Percentiles rank a stretch among this genome's conserved stretches.
Conservation (phyloP, 176 grass and related monocot genomes). For the Carex littledalei region DNA sequence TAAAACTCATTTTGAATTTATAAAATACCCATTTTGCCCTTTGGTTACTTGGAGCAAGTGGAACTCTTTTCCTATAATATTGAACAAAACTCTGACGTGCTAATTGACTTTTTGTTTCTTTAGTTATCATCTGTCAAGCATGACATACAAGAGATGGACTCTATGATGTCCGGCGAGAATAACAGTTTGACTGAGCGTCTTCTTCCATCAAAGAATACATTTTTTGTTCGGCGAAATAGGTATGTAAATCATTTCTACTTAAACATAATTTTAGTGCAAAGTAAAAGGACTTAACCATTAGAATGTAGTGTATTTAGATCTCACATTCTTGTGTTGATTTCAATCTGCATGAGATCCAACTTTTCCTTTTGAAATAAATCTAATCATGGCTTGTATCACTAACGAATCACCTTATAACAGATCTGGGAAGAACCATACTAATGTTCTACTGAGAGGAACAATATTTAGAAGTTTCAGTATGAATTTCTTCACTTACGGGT, state of each 20-base stretch:
- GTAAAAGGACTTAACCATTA: background rate
- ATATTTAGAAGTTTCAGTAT: slow-evolving; percentile 81
- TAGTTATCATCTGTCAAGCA: slow-evolving; percentile 83
- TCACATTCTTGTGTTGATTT: background rate
- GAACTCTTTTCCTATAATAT: background rate
- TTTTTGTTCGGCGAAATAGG: slow-evolving; percentile 77
- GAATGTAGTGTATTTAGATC: background rate
- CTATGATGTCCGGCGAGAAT: slow-evolving; percentile 54
- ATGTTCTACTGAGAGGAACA: slow-evolving; percentile 63
- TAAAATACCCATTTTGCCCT: no score
- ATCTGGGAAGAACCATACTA: slow-evolving; percentile 72
- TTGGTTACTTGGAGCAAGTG: background rate
- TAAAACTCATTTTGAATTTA: no score
- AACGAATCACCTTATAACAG: slow-evolving; percentile 36
- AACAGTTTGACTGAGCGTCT: slow-evolving; percentile 67
- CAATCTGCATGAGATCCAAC: background rate
- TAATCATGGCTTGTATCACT: slow-evolving; percentile 10
- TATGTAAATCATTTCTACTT: slow-evolving; percentile 41
- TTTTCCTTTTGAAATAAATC: background rate
- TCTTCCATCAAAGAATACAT: slow-evolving; percentile 71
- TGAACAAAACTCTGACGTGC: background rate
- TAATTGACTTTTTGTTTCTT: slow-evolving; percentile 22
- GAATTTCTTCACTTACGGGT: slow-evolving; percentile 97
- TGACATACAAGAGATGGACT: slow-evolving; percentile 95
- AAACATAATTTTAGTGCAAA: background rate